Conservation (phyloP, 768 basidiomycete species). For the Amanita exitialis region DNA sequence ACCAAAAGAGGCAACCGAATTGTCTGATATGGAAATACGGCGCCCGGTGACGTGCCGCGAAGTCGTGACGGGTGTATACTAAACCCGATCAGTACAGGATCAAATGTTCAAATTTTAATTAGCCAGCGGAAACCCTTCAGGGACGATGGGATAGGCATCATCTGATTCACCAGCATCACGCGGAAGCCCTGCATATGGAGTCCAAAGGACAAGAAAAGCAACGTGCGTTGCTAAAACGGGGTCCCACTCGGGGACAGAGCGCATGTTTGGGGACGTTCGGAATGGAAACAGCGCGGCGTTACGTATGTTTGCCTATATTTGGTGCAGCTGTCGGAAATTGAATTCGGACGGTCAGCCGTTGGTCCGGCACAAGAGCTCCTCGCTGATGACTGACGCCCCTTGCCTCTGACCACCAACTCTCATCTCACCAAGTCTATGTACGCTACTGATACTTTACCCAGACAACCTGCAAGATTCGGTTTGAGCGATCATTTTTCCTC, state of each 20-base stretch:
- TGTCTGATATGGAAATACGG: not conserved
- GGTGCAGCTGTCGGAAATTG: not conserved
- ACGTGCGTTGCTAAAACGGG: not conserved
- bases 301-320: slow-evolving; percentile 1
- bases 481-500: slow-evolving; percentile 7
- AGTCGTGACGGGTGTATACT: no score
- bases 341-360: not conserved
- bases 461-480: slow-evolving; percentile 6
- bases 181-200: no score
- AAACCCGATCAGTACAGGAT: not conserved
- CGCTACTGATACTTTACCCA: slow-evolving; percentile 12
- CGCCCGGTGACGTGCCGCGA: not conserved
- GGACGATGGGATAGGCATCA: no score
- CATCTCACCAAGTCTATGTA: slow-evolving; percentile 16
- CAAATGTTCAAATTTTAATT: not conserved
- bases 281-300: not conserved
- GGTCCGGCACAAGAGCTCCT: slow-evolving; percentile 1
- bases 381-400: not conserved
- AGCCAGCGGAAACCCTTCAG: no score
- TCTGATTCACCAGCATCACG: no score
- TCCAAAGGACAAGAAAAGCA: not conserved
- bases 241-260: not conserved
- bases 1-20: not conserved
- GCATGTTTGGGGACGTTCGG: not conserved
- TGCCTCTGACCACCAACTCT: slow-evolving; percentile 6